Conservation (phyloP, 768 basidiomycete species). For the Mrakia gelida region DNA sequence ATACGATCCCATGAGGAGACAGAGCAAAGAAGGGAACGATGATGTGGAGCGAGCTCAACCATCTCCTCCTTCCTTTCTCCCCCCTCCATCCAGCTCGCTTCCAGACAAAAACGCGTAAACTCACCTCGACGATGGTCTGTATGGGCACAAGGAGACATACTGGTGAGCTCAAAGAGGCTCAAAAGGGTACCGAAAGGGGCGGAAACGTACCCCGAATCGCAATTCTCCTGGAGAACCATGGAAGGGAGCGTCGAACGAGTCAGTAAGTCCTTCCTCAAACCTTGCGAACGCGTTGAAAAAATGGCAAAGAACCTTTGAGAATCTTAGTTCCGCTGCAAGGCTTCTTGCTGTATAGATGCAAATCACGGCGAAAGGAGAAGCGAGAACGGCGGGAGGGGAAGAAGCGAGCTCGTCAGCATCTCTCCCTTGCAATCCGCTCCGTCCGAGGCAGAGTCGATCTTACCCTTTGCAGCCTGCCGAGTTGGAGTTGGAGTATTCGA, state of each 20-base stretch:
- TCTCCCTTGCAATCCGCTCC: not conserved
- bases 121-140: conserved; percentile 6
- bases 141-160: not conserved
- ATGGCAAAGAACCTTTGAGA: not conserved
- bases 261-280: too few species aligned
- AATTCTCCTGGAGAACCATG: not conserved
- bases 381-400: not conserved
- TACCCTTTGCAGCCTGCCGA: not conserved
- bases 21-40: not conserved
- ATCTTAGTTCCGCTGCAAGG: not conserved
- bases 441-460: not conserved
- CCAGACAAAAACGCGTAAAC: not conserved
- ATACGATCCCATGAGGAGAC: too few species aligned
- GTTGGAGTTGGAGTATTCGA: not conserved
- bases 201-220: not conserved
- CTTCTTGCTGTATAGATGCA: not conserved
- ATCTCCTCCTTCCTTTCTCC: not conserved
- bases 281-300: not conserved
- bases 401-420: not conserved
- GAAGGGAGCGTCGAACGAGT: not conserved
- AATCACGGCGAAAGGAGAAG: not conserved
- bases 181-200: not conserved
- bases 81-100: not conserved
- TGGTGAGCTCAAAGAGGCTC: not conserved
- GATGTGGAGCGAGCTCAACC: not conserved